Evolutionary conservation across 148 eudicot species (phyloP), one percentile per base, ranked within the genome.

Genomic region (Rhododendron griersonianum): DNA sequence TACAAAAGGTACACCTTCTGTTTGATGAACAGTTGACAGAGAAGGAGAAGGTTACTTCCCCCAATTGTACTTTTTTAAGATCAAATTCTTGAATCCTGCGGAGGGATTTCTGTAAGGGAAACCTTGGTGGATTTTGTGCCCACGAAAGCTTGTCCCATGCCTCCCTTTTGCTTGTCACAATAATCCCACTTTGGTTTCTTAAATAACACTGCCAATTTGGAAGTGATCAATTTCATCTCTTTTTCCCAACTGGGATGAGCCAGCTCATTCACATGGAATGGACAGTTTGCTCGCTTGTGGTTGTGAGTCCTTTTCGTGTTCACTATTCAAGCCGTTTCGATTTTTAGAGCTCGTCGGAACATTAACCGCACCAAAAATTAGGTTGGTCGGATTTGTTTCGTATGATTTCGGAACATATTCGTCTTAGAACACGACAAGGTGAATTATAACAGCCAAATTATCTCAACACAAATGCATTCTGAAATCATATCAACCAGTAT

Each of bases 1-100:
- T 80, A 47, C 59, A 80, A 80, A 47, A 23, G 81, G 82, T 78
- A 78, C 81, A 23, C 14, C 25, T 44, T 23, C 81, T 78, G 81
- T 45, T 78, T 78, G 81, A 78, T 44, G 81, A 78, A 78, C 51
- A 44, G 81, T 45, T 23, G 81, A 78, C 81, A 78, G 51, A 78
- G 81, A 78, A 78, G 53, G 81, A 78, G 81, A 41, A 78, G 30
- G 33, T 78, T 78, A 25, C 28, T 78, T 78, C 28, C 53, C 80
- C 76, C 76, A 33, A 71, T 71, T 71, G 76, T 71, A 78, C 53
- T 44, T 78, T 44, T 44, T 78, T 44, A 44, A 44, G 48, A 41
- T 78, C 48, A 23, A 19, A 23, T 9, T n/a, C 48, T 41, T 44
- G 81, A 45, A 78, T 23, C 53, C n/a, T 75, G 79, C 33, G 39